Evolutionary conservation across 768 basidiomycete genomes (phyloP).

Genomic region (Russula sp.): DNA sequence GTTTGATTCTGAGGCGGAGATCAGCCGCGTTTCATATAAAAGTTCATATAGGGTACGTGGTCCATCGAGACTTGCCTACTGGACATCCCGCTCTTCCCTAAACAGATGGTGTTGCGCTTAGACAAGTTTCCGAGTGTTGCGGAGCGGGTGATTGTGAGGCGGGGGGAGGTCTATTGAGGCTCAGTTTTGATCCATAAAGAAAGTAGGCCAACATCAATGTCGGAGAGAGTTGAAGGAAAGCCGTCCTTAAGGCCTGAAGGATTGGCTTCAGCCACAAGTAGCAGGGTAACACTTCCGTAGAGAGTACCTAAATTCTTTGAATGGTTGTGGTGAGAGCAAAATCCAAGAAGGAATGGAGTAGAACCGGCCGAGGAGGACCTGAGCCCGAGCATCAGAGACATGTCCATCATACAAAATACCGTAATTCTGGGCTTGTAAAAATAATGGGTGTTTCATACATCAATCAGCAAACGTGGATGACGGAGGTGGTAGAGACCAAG

Average conservation of each 20-base stretch:
- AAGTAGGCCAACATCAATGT: slow-evolving; percentile 13
- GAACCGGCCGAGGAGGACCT: not conserved
- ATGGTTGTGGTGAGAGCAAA: not conserved
- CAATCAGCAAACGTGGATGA: too few species aligned
- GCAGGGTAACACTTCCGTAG: not conserved
- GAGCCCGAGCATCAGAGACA: too few species aligned
- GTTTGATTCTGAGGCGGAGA: slow-evolving; percentile 65
- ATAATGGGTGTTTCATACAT: too few species aligned
- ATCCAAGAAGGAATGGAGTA: not conserved
- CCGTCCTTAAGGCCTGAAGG: slow-evolving; percentile 7
- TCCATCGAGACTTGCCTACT: slow-evolving; percentile 48
- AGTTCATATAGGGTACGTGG: slow-evolving; percentile 36
- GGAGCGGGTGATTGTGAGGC: slow-evolving; percentile 41
- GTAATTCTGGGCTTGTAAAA: too few species aligned
- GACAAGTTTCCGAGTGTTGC: slow-evolving; percentile 49
- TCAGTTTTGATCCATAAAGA: not conserved
- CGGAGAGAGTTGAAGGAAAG: not conserved
- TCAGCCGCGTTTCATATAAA: slow-evolving; percentile 61
- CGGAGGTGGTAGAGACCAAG: too few species aligned
- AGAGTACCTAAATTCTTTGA: not conserved
- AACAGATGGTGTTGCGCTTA: slow-evolving; percentile 42
- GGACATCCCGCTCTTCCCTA: slow-evolving; percentile 40
- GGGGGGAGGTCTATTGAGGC: slow-evolving; percentile 40
- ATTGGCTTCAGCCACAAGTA: slow-evolving; percentile 1
- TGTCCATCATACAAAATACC: too few species aligned